phyloP scores from a whole-genome alignment of 148 eudicot species.

The Dysphania ambrosioides region DNA sequence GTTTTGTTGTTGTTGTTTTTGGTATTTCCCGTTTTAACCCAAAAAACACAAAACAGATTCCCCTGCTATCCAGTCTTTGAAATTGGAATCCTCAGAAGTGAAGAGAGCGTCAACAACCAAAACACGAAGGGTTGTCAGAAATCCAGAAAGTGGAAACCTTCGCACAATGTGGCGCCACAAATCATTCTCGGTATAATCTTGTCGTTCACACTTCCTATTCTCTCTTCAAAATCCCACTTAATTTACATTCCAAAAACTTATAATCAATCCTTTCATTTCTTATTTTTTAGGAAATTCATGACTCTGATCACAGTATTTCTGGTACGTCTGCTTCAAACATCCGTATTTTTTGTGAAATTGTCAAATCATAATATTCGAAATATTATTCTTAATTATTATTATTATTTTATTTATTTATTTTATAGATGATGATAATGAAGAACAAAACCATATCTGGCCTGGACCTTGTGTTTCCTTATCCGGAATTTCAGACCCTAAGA shows the following conservation, averaged over 20 bases:
- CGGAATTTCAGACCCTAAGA: constrained; percentile 32
- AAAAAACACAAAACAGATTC: too few species aligned
- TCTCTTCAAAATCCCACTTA: background rate
- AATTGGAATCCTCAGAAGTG: too few species aligned
- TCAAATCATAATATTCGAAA: background rate
- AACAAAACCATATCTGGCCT: constrained; percentile 32
- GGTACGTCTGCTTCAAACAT: constrained; percentile 32
- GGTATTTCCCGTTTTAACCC: too few species aligned
- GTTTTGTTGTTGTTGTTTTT: too few species aligned
- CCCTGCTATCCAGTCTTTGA: too few species aligned
- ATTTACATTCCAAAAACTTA: background rate
- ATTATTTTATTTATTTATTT: background rate
- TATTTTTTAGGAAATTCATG: constrained; percentile 30
- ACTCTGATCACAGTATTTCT: constrained; percentile 68
- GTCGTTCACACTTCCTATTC: background rate
- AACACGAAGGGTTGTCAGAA: background rate
- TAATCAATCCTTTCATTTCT: background rate
- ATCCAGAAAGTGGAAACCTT: too few species aligned
- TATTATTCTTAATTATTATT: background rate
- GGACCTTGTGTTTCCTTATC: constrained; percentile 36
- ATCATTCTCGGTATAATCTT: constrained; percentile 18
- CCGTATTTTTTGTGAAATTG: background rate
- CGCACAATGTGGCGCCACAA: constrained; percentile 27
- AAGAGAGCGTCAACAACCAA: too few species aligned
- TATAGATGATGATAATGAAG: constrained; percentile 51